Evolutionary conservation across 2,329 filamentous ascomycete species (phyloP).

Genomic region (Cytospora mali): DNA sequence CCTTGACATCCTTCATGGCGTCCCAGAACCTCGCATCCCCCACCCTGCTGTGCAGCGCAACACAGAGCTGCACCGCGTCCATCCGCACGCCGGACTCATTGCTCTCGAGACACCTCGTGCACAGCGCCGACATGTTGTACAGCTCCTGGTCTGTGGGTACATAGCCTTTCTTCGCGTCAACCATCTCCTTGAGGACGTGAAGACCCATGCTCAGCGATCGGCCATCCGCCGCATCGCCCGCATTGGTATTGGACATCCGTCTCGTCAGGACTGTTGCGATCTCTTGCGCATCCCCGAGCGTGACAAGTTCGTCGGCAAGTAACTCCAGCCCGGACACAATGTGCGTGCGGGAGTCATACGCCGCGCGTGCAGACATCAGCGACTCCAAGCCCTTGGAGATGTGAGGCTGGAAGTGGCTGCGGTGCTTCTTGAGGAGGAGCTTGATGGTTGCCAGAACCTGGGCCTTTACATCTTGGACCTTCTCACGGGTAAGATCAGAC

Average conservation of each 20-base stretch:
- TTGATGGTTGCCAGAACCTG: slow-evolving; percentile 76
- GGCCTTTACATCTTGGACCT: slow-evolving; percentile 71
- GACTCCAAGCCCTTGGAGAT: slow-evolving; percentile 69
- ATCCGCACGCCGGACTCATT: slow-evolving; percentile 66
- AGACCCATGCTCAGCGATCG: slow-evolving; percentile 64
- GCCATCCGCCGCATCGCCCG: slow-evolving; percentile 48
- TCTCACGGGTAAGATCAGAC: slow-evolving; percentile 58
- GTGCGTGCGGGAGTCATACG: slow-evolving; percentile 69
- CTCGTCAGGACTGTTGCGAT: slow-evolving; percentile 58
- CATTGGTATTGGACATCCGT: slow-evolving; percentile 50
- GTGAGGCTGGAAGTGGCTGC: slow-evolving; percentile 67
- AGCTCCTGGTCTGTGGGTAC: slow-evolving; percentile 55
- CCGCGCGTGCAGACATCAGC: slow-evolving; percentile 64
- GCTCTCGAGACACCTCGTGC: slow-evolving; percentile 61
- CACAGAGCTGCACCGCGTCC: slow-evolving; percentile 79
- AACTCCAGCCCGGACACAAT: slow-evolving; percentile 75
- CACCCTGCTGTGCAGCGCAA: slow-evolving; percentile 66
- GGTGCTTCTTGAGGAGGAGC: slow-evolving; percentile 69
- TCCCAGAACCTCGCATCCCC: slow-evolving; percentile 69
- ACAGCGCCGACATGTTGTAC: slow-evolving; percentile 52
- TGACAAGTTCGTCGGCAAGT: slow-evolving; percentile 71
- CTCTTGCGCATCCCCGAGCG: slow-evolving; percentile 64
- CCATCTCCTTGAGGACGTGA: slow-evolving; percentile 62
- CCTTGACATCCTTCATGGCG: slow-evolving; percentile 63
- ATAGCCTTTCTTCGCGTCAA: slow-evolving; percentile 53